Evolutionary conservation across 305 asterid species (phyloP).

Genomic region (Fraxinus sp.): DNA sequence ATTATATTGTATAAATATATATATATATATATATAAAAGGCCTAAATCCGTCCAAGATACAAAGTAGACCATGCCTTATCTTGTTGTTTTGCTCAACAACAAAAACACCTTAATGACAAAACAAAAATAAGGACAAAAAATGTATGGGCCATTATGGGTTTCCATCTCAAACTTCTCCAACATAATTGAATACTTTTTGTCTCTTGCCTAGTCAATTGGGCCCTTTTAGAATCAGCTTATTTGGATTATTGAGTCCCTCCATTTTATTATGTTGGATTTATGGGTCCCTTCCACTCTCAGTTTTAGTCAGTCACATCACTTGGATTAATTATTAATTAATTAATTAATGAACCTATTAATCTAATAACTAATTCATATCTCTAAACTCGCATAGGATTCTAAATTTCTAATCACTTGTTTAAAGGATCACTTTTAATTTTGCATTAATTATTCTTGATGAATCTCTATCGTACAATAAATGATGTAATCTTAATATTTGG

Average conservation of each 20-base stretch:
- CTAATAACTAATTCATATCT: constrained; percentile 23
- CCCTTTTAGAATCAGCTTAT: constrained; percentile 16
- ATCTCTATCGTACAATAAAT: not conserved
- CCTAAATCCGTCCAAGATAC: not conserved
- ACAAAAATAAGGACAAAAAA: not conserved
- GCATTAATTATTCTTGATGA: not conserved
- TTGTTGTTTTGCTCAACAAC: constrained; percentile 3
- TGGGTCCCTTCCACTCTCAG: constrained; percentile 19
- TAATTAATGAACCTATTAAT: constrained; percentile 17
- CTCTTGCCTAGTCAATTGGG: constrained; percentile 16
- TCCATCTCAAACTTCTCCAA: not conserved
- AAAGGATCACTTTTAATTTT: not conserved
- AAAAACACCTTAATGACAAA: not conserved
- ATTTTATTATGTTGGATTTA: constrained; percentile 18
- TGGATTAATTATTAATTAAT: constrained; percentile 2
- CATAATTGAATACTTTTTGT: constrained; percentile 22
- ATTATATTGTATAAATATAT: not conserved
- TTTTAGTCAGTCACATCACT: constrained; percentile 12
- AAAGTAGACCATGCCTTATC: not conserved
- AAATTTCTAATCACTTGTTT: constrained; percentile 4
- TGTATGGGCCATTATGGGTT: constrained; percentile 23
- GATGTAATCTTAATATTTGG: not conserved
- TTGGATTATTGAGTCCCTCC: constrained; percentile 23
- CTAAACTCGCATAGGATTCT: constrained; percentile 38
- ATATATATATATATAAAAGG: no score